Base-by-base conservation (phyloP, 2,329 filamentous ascomycete genomes). In the Boeremia exigua region DNA sequence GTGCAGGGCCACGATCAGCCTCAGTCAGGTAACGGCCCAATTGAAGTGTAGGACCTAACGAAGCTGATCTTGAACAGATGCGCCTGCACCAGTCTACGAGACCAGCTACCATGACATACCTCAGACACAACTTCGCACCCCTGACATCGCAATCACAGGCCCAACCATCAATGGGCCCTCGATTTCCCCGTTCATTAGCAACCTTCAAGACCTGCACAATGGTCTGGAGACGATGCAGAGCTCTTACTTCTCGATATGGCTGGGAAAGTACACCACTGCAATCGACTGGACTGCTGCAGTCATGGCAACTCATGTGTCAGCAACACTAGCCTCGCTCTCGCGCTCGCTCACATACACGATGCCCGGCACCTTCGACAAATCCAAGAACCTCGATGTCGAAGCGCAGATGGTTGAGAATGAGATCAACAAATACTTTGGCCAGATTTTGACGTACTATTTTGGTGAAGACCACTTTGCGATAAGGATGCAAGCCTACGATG, bases 201-300 rank as follows among this genome's bases (percentile, higher is more conserved):
- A 67, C 12, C 67, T 76, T 9, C 65, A 69, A 38, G 67, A 77
- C 33, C 69, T 80, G 10, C 73, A 74, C 47, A 48, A 82, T 44
- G 89, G 91, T 6, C 81, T 97, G 59, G 81, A 86, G 42, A 86
- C 88, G 6, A 86, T 97, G 82, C 92, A 97, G 73, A 81, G 85
- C 48, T 79, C 82, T 25, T 96, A 92, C 77, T 97, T 95, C 71
- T 83, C 87, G 42, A 77, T 88, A 4, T 90, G 90, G 82, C 79
- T 89, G 32, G 92, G 90, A 10, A 92, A 86, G 25, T 98, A 93
- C 91, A 91, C 92, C 0, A 82, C 82, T 1, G 85, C 90, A 29
- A 97, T 96, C 67, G 94, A 97, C 78, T 98, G 94, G 94, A 98
- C 94, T 0, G 88, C 88, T 15, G 93, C 94, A 4, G 91, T 97